These are phyloP conservation scores for Aspergillus arachidicola DNA, from an alignment of 2,329 filamentous ascomycete species.

Conservation along the genomic window DNA sequence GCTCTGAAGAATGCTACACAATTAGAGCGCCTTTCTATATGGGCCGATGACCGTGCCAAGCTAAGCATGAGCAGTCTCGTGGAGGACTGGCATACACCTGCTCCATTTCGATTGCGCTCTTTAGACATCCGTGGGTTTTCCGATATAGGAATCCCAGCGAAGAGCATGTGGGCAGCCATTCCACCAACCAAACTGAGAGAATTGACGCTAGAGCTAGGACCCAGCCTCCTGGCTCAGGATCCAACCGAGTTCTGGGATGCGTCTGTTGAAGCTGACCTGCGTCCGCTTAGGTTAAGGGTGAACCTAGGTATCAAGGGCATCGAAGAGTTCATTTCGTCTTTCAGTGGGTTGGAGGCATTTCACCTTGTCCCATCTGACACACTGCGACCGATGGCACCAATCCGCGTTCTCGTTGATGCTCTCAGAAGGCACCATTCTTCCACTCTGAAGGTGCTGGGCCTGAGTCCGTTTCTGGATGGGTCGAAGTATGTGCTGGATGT, in stretches of 20 bases:
- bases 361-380: not conserved
- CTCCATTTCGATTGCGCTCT: not conserved
- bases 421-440: not conserved
- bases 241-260: not conserved
- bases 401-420: not conserved
- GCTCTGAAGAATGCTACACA: not conserved
- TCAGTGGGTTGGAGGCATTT: not conserved
- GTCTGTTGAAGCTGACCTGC: not conserved
- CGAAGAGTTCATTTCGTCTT: not conserved
- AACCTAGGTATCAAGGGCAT: not conserved
- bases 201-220: not conserved
- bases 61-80: not conserved
- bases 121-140: constrained; percentile 6
- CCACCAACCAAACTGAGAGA: not conserved
- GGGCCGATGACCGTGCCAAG: not conserved
- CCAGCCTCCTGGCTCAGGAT: not conserved
- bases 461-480: not conserved
- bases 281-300: not conserved
- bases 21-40: not conserved
- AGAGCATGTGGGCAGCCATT: not conserved
- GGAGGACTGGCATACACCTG: not conserved
- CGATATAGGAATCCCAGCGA: not conserved
- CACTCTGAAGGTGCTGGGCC: not conserved
- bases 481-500: not conserved
- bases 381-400: not conserved